Base-by-base conservation (phyloP, 306 rosid genomes). In the Canavalia ensiformis region DNA sequence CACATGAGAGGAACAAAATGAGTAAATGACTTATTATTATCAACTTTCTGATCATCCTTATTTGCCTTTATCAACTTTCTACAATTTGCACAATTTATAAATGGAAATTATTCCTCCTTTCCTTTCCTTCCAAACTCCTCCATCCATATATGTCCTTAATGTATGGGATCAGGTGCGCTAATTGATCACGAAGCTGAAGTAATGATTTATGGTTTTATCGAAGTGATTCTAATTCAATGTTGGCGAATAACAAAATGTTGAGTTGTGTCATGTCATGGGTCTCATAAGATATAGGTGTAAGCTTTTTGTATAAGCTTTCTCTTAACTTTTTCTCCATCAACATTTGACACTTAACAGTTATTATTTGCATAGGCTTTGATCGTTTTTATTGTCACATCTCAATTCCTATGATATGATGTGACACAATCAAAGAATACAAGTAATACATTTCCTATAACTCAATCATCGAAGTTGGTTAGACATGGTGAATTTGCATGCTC, bases 291-390 rank as follows among this genome's bases (percentile, higher is more conserved):
- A 41, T 50, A 37, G 39, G 50, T 25, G 44, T 63, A 57, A 67
- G 30, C 46, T 28, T 67, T 82, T 67, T 18, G 41, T 9, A 44
- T 45, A 29, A 74, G 54, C 34, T 66, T 62, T 47, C 75, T 65
- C 39, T 45, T 5, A 7, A 11, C 12, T 37, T 64, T 51, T 56
- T 13, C 49, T 31, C 5, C 44, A 57, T 69, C 41, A 56, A 68
- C 60, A 45, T 72, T 72, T 12, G 6, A 52, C 65, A 54, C 33
- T 35, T 2, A 55, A 49, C 63, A 63, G 3, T 35, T 63, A 18
- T 34, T 62, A 62, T 39, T 59, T 18, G 77, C 71, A 37, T n/a
- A 10, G 35, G 59, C 62, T 74, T 67, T 81, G 51, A 28, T 72
- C n/a, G 29, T 50, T 70, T 35, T 4, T 4, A 33, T 2, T 11